Evolutionary conservation across 2,329 filamentous ascomycete genomes (phyloP).

Genomic region (Knoxdaviesia capensis): DNA sequence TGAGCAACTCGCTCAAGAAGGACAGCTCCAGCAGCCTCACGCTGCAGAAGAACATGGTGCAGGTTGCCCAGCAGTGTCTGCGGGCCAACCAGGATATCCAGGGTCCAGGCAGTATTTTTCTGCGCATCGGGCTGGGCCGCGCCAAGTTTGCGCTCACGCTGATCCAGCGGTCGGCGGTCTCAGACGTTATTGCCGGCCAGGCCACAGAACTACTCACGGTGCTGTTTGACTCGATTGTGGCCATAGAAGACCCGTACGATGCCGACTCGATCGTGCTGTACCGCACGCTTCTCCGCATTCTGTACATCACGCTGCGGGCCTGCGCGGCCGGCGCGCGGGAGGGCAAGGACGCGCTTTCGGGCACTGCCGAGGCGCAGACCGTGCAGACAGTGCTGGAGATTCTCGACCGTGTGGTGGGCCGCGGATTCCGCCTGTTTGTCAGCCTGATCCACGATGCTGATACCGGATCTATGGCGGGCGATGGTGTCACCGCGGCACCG

Average conservation of each 20-base stretch:
- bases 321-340: slow-evolving; percentile 21
- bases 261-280: slow-evolving; percentile 46
- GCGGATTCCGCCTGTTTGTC: slow-evolving; percentile 65
- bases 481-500: slow-evolving; percentile 29
- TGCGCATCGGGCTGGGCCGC: slow-evolving; percentile 53
- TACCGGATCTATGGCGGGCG: slow-evolving; percentile 13
- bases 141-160: slow-evolving; percentile 68
- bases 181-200: slow-evolving; percentile 25
- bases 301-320: slow-evolving; percentile 64
- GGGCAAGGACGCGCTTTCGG: not conserved
- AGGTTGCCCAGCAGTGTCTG: slow-evolving; percentile 60
- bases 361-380: slow-evolving; percentile 12
- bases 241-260: slow-evolving; percentile 31
- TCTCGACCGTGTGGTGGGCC: slow-evolving; percentile 56
- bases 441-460: slow-evolving; percentile 63
- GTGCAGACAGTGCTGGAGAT: slow-evolving; percentile 56
- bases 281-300: slow-evolving; percentile 60
- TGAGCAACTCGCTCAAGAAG: slow-evolving; percentile 41
- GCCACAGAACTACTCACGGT: slow-evolving; percentile 29
- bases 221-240: slow-evolving; percentile 30
- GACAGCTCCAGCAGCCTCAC: slow-evolving; percentile 18
- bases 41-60: slow-evolving; percentile 49
- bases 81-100: slow-evolving; percentile 53
- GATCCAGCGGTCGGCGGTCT: slow-evolving; percentile 56
- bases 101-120: slow-evolving; percentile 64